A percentile compares a stretch with the other conserved stretches of the same genome.
Evolutionary conservation across 1,139 yeast species (phyloP).

Genomic region (Pneumocystis canis): DNA sequence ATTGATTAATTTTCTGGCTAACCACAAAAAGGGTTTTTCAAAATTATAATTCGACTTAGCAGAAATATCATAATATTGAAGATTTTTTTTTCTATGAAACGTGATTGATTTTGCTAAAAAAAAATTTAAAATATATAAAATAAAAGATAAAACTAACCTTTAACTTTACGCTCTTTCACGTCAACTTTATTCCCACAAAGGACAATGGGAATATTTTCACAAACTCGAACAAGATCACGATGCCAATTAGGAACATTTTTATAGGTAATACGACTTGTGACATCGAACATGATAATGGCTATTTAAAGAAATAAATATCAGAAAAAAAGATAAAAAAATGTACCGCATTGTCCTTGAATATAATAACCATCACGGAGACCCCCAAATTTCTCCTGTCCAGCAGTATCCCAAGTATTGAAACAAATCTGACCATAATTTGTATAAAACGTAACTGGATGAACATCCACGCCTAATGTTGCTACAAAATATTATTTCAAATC

Average conservation of each 20-base stretch:
- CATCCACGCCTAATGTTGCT: slow-evolving; percentile 90
- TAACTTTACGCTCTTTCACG: slow-evolving; percentile 98
- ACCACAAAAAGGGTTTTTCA: slow-evolving; percentile 99
- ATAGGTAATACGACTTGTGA: slow-evolving; percentile 97
- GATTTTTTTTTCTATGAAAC: slow-evolving; percentile 59
- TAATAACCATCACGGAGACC: slow-evolving; percentile 51
- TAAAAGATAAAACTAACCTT: slow-evolving; percentile 83
- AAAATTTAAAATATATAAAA: slow-evolving; percentile 69
- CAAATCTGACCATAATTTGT: slow-evolving; percentile 98
- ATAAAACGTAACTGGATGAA: slow-evolving; percentile 95
- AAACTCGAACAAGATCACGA: slow-evolving; percentile 93
- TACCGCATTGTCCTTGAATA: slow-evolving; percentile 79
- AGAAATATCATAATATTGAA: slow-evolving; percentile 97
- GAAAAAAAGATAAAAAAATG: neutral
- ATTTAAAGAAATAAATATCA: neutral
- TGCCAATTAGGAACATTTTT: slow-evolving; percentile 98
- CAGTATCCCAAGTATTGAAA: slow-evolving; percentile 98
- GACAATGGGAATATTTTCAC: slow-evolving; percentile 98
- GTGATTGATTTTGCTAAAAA: neutral
- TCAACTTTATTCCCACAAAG: slow-evolving; percentile 99
- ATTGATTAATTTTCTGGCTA: slow-evolving; percentile 96
- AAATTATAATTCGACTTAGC: slow-evolving; percentile 99
- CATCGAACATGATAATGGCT: slow-evolving; percentile 92
- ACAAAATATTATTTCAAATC: neutral
- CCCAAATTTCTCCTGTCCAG: slow-evolving; percentile 99